These are phyloP conservation scores for Akanthomyces lecanii DNA, from an alignment of 2,329 filamentous ascomycete species.

Conservation along the genomic window DNA sequence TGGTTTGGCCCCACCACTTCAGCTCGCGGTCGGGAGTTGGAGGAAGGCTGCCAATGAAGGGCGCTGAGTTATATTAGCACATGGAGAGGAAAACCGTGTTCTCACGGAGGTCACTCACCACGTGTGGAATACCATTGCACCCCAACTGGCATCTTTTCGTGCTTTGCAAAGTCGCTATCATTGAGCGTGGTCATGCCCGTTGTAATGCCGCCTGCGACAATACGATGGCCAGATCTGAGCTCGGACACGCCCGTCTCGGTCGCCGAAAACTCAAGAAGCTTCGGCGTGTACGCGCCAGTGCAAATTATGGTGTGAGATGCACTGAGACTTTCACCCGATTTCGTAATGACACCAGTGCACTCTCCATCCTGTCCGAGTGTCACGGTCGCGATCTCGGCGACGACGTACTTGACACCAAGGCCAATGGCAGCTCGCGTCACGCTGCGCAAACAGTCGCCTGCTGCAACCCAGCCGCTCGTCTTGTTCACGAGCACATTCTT, in stretches of 20 bases:
- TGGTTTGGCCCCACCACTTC: constrained; percentile 60
- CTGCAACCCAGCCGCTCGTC: constrained; percentile 61
- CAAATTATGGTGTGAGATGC: constrained; percentile 52
- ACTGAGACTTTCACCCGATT: constrained; percentile 38
- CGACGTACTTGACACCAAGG: constrained; percentile 56
- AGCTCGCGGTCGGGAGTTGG: constrained; percentile 47
- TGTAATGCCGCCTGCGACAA: constrained; percentile 56
- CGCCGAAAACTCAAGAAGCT: constrained; percentile 49
- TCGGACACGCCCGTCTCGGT: constrained; percentile 41
- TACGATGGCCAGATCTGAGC: constrained; percentile 50
- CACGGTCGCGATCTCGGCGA: constrained; percentile 46
- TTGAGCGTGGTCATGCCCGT: constrained; percentile 54
- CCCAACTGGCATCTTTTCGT: constrained; percentile 47
- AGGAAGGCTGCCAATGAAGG: constrained; percentile 55
- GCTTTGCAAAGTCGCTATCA: constrained; percentile 40
- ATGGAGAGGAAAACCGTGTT: not conserved
- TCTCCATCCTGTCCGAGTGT: constrained; percentile 41
- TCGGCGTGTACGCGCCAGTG: constrained; percentile 55
- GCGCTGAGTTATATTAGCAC: constrained; percentile 38
- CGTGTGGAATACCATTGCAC: constrained; percentile 38
- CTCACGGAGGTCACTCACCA: constrained; percentile 22
- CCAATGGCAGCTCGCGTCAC: constrained; percentile 50
- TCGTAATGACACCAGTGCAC: constrained; percentile 47
- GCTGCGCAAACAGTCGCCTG: constrained; percentile 51
- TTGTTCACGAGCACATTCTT: constrained; percentile 58